These are phyloP conservation scores for Flaveria ramosissima DNA, from an alignment of 129 eudicot genomes.

Conservation along the genomic window DNA sequence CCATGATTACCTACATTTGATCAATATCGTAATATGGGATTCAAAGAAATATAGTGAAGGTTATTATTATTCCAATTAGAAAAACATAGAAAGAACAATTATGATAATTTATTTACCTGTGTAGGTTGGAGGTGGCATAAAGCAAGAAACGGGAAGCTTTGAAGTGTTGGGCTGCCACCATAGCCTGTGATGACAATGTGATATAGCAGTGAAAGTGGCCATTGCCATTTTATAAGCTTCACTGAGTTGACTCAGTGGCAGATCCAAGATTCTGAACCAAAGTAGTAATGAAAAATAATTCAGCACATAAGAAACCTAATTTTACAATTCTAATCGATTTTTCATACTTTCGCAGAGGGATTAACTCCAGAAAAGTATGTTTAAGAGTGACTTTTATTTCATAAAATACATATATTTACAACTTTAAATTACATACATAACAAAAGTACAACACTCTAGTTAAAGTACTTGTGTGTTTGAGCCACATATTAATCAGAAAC, in stretches of 20 bases:
- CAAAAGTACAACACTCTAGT: background rate
- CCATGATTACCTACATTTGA: conserved; percentile 48
- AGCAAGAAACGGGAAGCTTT: conserved; percentile 41
- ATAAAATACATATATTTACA: background rate
- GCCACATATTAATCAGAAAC: conserved; percentile 3
- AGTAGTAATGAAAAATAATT: background rate
- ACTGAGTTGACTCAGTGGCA: conserved; percentile 26
- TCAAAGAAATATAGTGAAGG: background rate
- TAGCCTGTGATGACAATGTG: conserved; percentile 38
- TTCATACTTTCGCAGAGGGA: background rate
- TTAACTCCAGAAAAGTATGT: background rate
- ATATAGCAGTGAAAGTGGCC: conserved; percentile 36
- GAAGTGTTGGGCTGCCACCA: conserved; percentile 42
- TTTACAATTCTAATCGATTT: background rate
- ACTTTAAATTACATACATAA: background rate
- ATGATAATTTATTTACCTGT: conserved; percentile 21
- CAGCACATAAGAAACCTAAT: background rate
- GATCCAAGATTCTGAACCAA: conserved; percentile 29
- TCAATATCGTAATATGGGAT: background rate
- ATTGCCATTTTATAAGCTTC: conserved; percentile 38
- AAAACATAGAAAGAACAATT: background rate
- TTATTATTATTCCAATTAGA: background rate
- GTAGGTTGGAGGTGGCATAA: conserved; percentile 37
- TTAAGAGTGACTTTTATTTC: background rate
- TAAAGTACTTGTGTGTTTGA: background rate